Percentiles rank a stretch among this genome's conserved stretches.
phyloP scores from a whole-genome alignment of 148 eudicot species.

The Fagopyrum tataricum region DNA sequence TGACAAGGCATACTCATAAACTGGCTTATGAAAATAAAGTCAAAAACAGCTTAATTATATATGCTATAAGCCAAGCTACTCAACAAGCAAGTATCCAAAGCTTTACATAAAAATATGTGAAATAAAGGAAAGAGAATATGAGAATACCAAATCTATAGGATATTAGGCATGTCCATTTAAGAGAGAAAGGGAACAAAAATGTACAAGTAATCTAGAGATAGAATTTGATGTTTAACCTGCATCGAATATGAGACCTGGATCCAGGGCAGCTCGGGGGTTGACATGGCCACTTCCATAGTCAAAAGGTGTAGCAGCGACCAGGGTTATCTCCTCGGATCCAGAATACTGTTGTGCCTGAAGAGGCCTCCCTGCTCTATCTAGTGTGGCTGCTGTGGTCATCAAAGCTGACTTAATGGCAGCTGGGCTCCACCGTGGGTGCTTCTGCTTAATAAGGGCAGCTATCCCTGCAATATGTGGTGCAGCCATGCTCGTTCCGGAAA shows the following conservation, averaged over 20 bases:
- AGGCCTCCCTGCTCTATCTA: constrained; percentile 68
- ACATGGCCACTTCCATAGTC: constrained; percentile 98
- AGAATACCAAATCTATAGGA: not conserved
- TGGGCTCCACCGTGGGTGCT: constrained; percentile 93
- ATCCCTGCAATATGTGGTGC: constrained; percentile 98
- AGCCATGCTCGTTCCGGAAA: constrained; percentile 99
- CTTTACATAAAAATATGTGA: not conserved
- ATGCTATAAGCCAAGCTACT: not conserved
- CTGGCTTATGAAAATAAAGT: not conserved
- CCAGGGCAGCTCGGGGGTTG: constrained; percentile 83
- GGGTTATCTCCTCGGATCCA: constrained; percentile 52
- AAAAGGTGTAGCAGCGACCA: constrained; percentile 83
- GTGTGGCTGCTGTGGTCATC: constrained; percentile 77
- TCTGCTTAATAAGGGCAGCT: constrained; percentile 94
- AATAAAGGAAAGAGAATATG: not conserved
- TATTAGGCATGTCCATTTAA: not conserved
- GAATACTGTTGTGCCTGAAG: constrained; percentile 87
- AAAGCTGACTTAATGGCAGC: constrained; percentile 98
- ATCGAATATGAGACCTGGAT: constrained; percentile 92
- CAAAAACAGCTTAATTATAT: not conserved
- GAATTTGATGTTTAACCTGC: constrained; percentile 46
- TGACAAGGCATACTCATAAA: no score
- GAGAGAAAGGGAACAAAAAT: not conserved
- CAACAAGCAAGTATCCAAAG: not conserved
- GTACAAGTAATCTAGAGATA: constrained; percentile 2